Base-by-base conservation (phyloP, 768 basidiomycete genomes). In the Kondoa malvinella region DNA sequence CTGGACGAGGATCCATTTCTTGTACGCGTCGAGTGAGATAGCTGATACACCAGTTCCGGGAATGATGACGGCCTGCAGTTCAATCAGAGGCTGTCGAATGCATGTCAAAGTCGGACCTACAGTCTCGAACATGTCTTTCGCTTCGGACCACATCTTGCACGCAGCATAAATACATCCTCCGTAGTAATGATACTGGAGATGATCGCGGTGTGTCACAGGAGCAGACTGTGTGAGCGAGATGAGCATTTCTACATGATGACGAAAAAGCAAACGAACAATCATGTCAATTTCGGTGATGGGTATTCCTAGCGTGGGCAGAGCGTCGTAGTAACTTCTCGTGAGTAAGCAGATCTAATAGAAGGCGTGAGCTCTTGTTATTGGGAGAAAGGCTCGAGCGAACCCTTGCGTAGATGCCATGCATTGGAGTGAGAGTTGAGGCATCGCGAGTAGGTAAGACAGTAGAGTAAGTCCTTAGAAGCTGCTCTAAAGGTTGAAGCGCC, bases 151-250 rank as follows among this genome's bases (percentile, higher is more conserved):
- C 17, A 26, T 4, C 8, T 33, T 33, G 15, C 4, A 17, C 8
- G 61, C 61, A 21, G 61, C 30, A n/a, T 29, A n/a, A 33, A 63
- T 63, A 33, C 61, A 63, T 3, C 61, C 61, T 8, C 61, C 61
- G 30, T 63, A 63, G 61, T 63, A 63, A 29, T 63, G 61, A 33
- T 63, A 63, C 61, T 31, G 29, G 29, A 63, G 61, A 17, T 63
- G 61, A 63, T 63, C 26, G 16, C 30, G 15, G n/a, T 63, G 31
- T 16, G 27, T 63, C 3, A 63, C 58, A 31, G 58, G 58, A 31
- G 30, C 25, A 63, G 31, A 29, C 58, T 31, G 15, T 59, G 12
- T 14, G 21, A 25, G 27, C 58, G 25, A 31, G 21, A 4, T 59
- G 15, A 31, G 27, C 27, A 29, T 14, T 4, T 31, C 4, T 25